These are phyloP conservation scores for Bacidia gigantensis DNA, from an alignment of 495 filamentous ascomycete genomes.

Conservation along the genomic window DNA sequence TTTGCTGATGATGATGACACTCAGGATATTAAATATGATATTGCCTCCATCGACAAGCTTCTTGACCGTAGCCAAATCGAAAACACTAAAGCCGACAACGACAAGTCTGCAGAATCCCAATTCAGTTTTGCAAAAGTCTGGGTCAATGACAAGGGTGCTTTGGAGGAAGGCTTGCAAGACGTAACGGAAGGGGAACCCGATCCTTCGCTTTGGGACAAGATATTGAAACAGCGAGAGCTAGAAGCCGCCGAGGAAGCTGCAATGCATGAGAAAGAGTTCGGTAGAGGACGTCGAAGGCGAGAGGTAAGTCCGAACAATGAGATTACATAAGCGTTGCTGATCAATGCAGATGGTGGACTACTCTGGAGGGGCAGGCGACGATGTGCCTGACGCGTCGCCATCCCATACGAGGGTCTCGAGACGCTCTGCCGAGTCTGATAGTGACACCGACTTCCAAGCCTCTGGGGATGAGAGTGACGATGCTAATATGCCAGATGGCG, in stretches of 20 bases:
- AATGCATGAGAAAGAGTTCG: constrained; percentile 51
- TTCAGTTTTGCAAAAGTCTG: constrained; percentile 90
- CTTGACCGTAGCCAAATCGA: constrained; percentile 76
- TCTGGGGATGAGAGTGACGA: constrained; percentile 25
- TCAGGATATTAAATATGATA: constrained; percentile 61
- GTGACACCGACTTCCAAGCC: constrained; percentile 40
- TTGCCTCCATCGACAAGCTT: constrained; percentile 67
- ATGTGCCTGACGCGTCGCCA: constrained; percentile 3
- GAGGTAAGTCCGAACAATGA: constrained; percentile 16
- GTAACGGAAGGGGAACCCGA: constrained; percentile 35
- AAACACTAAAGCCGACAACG: constrained; percentile 44
- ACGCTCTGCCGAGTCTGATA: constrained; percentile 18
- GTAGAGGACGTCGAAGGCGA: constrained; percentile 62
- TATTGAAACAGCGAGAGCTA: constrained; percentile 67
- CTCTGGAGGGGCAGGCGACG: constrained; percentile 3
- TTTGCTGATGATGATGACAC: constrained; percentile 63
- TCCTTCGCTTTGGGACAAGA: constrained; percentile 72
- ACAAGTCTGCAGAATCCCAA: constrained; percentile 53
- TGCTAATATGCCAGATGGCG: constrained; percentile 22
- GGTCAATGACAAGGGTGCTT: constrained; percentile 62
- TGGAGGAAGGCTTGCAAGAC: constrained; percentile 46
- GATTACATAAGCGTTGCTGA: neutral
- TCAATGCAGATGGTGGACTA: constrained; percentile 16
- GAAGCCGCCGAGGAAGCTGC: constrained; percentile 55
- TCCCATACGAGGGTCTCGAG: neutral